A percentile compares a stretch with the other conserved stretches of the same genome.
phyloP scores from a whole-genome alignment of 805 yeast genomes.

The Metschnikowia amazonensis region DNA sequence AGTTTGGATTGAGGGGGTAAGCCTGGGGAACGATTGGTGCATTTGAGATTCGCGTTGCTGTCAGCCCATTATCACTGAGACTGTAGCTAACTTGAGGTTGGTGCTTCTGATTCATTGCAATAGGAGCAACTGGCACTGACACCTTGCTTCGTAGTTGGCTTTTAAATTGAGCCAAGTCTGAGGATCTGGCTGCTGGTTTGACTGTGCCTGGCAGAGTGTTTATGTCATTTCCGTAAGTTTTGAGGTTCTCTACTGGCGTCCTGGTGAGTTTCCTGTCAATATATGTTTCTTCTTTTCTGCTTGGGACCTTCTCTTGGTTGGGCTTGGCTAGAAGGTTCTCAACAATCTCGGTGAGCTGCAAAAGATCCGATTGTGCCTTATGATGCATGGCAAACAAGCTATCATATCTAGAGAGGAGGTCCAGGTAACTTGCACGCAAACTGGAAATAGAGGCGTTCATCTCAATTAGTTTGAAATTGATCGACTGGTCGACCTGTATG shows the following conservation, averaged over 20 bases:
- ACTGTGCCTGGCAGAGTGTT: constrained; percentile 17
- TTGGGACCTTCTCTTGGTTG: not conserved
- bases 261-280: constrained; percentile 9
- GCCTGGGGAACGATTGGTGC: constrained; percentile 32
- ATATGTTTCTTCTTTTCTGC: constrained; percentile 5
- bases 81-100: constrained; percentile 10
- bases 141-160: constrained; percentile 10
- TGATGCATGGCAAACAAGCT: constrained; percentile 45
- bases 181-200: constrained; percentile 3
- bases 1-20: constrained; percentile 35
- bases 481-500: constrained; percentile 15
- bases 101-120: not conserved
- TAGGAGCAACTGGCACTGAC: constrained; percentile 1
- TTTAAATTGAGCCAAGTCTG: constrained; percentile 12
- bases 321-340: constrained; percentile 22
- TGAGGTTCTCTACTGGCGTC: constrained; percentile 13
- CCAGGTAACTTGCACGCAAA: constrained; percentile 41
- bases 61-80: constrained; percentile 11
- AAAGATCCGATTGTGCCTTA: constrained; percentile 50
- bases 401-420: constrained; percentile 45
- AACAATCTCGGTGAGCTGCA: constrained; percentile 46
- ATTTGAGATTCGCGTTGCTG: constrained; percentile 11
- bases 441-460: constrained; percentile 34
- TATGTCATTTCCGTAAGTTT: constrained; percentile 8
- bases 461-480: constrained; percentile 31